Evolutionary conservation across 1,284 basidiomycete genomes (phyloP).

Genomic region (Vanrija sp.): DNA sequence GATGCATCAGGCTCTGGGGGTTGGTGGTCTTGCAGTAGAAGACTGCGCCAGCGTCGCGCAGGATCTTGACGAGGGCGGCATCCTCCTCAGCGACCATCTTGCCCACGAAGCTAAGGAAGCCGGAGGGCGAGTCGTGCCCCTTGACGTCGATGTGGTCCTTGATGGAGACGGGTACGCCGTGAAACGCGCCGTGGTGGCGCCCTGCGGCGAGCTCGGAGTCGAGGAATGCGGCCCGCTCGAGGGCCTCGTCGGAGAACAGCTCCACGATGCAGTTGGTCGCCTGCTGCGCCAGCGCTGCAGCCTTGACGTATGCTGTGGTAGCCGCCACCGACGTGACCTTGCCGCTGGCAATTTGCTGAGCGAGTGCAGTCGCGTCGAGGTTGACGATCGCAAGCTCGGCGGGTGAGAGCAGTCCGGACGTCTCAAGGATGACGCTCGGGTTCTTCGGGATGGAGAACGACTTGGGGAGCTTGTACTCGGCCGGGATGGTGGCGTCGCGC

Average conservation of each 20-base stretch:
- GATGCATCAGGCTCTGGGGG: slow-evolving; percentile 31
- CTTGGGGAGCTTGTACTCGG: slow-evolving; percentile 10
- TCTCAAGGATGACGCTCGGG: slow-evolving; percentile 33
- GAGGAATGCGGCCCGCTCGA: slow-evolving; percentile 57
- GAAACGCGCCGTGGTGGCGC: slow-evolving; percentile 57
- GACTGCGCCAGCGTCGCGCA: slow-evolving; percentile 27
- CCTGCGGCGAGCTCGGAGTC: slow-evolving; percentile 58
- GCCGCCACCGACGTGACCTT: slow-evolving; percentile 24
- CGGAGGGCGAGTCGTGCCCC: slow-evolving; percentile 34
- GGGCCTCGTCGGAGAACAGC: slow-evolving; percentile 61
- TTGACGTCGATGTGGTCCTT: slow-evolving; percentile 52
- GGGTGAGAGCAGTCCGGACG: slow-evolving; percentile 20
- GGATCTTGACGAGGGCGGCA: slow-evolving; percentile 13
- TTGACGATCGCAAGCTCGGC: slow-evolving; percentile 30
- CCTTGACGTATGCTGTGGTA: slow-evolving; percentile 25
- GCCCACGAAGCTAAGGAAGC: slow-evolving; percentile 18
- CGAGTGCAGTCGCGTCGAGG: slow-evolving; percentile 46
- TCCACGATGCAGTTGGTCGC: slow-evolving; percentile 65
- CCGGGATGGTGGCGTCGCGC: slow-evolving; percentile 15
- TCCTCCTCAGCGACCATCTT: slow-evolving; percentile 15
- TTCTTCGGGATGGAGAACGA: slow-evolving; percentile 1
- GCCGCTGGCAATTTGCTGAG: slow-evolving; percentile 30
- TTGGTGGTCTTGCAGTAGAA: slow-evolving; percentile 20
- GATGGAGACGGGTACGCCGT: slow-evolving; percentile 61
- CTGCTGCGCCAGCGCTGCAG: slow-evolving; percentile 27